These are phyloP conservation scores for Nemania sp. DNA, from an alignment of 2,329 filamentous ascomycete species.

Conservation along the genomic window DNA sequence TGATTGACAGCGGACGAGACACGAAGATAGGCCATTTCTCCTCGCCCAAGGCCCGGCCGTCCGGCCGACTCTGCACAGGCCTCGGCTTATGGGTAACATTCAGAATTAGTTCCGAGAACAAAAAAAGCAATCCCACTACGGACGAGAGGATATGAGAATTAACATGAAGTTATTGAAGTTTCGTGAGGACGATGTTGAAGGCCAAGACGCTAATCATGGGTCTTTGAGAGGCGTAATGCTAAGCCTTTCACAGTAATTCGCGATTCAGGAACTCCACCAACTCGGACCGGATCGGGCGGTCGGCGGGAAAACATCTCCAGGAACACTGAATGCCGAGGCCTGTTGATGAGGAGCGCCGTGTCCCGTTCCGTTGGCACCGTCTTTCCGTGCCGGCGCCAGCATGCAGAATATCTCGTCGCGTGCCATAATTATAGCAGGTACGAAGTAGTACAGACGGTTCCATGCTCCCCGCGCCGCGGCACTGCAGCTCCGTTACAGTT, in stretches of 20 bases:
- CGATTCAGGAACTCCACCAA: conserved; percentile 3
- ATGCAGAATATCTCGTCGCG: not conserved
- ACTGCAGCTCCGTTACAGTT: too few species aligned
- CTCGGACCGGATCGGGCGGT: conserved; percentile 5
- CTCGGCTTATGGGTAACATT: conserved; percentile 27
- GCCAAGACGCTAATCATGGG: not conserved
- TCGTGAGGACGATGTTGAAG: not conserved
- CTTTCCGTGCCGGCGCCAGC: not conserved
- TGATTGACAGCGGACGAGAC: conserved; percentile 31
- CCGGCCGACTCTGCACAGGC: conserved; percentile 14
- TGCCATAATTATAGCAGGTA: too few species aligned
- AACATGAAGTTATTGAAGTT: not conserved
- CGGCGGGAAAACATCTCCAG: conserved; percentile 7
- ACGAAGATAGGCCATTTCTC: conserved; percentile 2
- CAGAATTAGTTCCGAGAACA: too few species aligned
- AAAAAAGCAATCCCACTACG: too few species aligned
- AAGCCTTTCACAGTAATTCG: conserved; percentile 1
- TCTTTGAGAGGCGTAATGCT: not conserved
- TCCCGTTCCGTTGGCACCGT: not conserved
- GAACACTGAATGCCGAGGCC: not conserved
- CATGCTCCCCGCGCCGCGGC: too few species aligned
- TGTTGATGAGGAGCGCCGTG: not conserved
- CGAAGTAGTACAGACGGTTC: too few species aligned
- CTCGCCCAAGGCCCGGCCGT: conserved; percentile 10
- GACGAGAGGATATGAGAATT: too few species aligned